Evolutionary conservation across 164 flowering plant genomes (phyloP).

Genomic region (Protea cynaroides): DNA sequence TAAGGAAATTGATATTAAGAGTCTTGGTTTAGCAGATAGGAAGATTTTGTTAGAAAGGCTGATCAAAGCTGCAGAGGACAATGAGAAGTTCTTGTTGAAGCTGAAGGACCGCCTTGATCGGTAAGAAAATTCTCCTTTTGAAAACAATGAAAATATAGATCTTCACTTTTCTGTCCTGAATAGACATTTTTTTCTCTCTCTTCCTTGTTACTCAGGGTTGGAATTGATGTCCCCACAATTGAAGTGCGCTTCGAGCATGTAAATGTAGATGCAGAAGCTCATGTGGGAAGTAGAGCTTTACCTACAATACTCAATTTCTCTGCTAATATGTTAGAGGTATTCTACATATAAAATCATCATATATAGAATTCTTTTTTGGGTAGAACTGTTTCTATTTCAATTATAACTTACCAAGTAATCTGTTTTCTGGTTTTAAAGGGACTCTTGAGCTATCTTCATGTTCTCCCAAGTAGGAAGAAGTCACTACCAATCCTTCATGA

Average conservation of each 20-base stretch:
- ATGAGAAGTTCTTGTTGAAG: slow-evolving; percentile 61
- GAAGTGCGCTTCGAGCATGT: slow-evolving; percentile 67
- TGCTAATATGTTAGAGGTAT: slow-evolving; percentile 40
- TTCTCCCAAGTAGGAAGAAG: slow-evolving; percentile 44
- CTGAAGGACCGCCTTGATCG: slow-evolving; percentile 43
- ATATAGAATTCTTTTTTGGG: neutral
- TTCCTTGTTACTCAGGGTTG: slow-evolving; percentile 41
- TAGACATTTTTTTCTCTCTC: neutral
- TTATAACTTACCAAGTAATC: neutral
- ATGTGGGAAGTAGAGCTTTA: slow-evolving; percentile 51
- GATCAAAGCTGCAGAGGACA: slow-evolving; percentile 52
- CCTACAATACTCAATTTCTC: slow-evolving; percentile 46
- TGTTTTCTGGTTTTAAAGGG: slow-evolving; percentile 21
- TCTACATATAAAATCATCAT: neutral
- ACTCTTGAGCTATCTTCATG: slow-evolving; percentile 28
- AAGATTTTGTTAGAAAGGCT: slow-evolving; percentile 46
- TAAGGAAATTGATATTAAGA: slow-evolving; percentile 29
- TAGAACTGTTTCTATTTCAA: neutral
- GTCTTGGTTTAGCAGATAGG: slow-evolving; percentile 36
- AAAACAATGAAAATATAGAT: neutral
- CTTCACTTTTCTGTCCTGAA: neutral
- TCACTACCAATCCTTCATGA: slow-evolving; percentile 47
- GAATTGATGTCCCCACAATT: slow-evolving; percentile 51
- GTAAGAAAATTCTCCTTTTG: slow-evolving; percentile 6
- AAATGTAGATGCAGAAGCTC: slow-evolving; percentile 40